Conservation (phyloP, 2,329 filamentous ascomycete genomes). For the Hypomyces rosellus region DNA sequence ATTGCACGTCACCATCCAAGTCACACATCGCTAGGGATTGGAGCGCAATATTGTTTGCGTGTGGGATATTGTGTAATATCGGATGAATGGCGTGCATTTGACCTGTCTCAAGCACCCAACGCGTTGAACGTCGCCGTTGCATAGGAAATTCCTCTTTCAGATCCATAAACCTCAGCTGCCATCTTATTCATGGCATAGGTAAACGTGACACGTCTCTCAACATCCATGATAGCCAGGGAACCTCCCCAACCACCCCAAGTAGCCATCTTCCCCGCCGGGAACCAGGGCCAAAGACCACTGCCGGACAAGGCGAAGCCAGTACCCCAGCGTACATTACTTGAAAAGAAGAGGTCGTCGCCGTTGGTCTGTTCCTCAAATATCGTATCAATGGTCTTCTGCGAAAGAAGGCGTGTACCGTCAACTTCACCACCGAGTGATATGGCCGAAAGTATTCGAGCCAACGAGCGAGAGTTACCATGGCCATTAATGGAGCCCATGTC, state of each 20-base stretch:
- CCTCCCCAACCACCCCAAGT: slow-evolving; percentile 43
- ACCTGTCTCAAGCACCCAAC: neutral
- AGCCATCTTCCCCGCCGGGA: slow-evolving; percentile 25
- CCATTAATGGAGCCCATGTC: slow-evolving; percentile 40
- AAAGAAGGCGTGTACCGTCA: slow-evolving; percentile 27
- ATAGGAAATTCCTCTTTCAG: neutral
- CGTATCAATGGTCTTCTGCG: slow-evolving; percentile 33
- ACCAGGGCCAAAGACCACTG: neutral
- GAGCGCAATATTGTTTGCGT: no score
- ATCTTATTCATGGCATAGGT: slow-evolving; percentile 34
- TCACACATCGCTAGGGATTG: no score
- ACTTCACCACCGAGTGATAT: slow-evolving; percentile 16
- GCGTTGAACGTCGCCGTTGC: slow-evolving; percentile 3
- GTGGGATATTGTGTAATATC: no score
- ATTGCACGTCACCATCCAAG: no score
- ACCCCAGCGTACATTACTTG: slow-evolving; percentile 31
- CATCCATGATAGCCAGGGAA: slow-evolving; percentile 36
- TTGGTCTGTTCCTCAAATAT: slow-evolving; percentile 39
- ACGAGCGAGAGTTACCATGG: slow-evolving; percentile 36
- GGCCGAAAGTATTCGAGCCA: slow-evolving; percentile 35
- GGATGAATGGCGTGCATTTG: no score
- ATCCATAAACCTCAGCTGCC: neutral
- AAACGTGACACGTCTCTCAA: slow-evolving; percentile 35
- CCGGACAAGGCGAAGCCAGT: slow-evolving; percentile 28
- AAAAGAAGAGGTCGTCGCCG: slow-evolving; percentile 34